A percentile compares a stretch with the other conserved stretches of the same genome.
Evolutionary conservation across 2,329 filamentous ascomycete species (phyloP).

Genomic region (Epichloe coenophiala): DNA sequence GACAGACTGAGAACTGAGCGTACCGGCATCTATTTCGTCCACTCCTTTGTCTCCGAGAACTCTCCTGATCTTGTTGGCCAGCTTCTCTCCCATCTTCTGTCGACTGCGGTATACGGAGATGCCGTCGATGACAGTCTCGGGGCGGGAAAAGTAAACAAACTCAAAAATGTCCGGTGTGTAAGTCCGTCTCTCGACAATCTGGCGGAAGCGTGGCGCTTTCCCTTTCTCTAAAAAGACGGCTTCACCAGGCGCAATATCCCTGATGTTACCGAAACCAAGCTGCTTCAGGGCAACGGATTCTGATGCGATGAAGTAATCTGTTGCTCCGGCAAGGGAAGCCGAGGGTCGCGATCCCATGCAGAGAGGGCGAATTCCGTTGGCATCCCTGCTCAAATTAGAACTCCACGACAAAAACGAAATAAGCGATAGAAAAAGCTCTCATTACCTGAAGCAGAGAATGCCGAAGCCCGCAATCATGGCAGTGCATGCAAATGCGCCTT

Average conservation of each 20-base stretch:
- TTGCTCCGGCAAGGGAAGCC: conserved; percentile 43
- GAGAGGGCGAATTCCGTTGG: conserved; percentile 61
- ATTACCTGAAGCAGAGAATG: conserved; percentile 56
- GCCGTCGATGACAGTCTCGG: conserved; percentile 72
- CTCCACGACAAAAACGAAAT: too few relatives aligned
- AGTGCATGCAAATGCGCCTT: conserved; percentile 68
- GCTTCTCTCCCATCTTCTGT: conserved; percentile 72
- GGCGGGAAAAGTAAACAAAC: conserved; percentile 75
- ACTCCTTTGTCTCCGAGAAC: conserved; percentile 56
- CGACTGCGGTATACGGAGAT: conserved; percentile 76
- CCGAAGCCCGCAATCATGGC: conserved; percentile 75
- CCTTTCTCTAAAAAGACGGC: conserved; percentile 79
- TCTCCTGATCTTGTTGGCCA: conserved; percentile 59
- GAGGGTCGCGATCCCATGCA: conserved; percentile 64
- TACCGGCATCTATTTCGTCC: conserved; percentile 56
- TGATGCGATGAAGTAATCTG: conserved; percentile 83
- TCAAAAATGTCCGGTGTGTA: conserved; percentile 76
- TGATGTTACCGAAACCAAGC: conserved; percentile 63
- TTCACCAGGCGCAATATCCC: conserved; percentile 69
- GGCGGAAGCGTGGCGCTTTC: conserved; percentile 56
- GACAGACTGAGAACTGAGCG: conserved; percentile 3
- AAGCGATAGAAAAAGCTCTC: too few relatives aligned
- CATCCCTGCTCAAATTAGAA: conserved; percentile 3
- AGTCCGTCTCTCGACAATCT: conserved; percentile 52
- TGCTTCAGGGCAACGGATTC: conserved; percentile 76